Base-by-base conservation (phyloP, 352 stramenopile species). In the Globisporangium recalcitrans region DNA sequence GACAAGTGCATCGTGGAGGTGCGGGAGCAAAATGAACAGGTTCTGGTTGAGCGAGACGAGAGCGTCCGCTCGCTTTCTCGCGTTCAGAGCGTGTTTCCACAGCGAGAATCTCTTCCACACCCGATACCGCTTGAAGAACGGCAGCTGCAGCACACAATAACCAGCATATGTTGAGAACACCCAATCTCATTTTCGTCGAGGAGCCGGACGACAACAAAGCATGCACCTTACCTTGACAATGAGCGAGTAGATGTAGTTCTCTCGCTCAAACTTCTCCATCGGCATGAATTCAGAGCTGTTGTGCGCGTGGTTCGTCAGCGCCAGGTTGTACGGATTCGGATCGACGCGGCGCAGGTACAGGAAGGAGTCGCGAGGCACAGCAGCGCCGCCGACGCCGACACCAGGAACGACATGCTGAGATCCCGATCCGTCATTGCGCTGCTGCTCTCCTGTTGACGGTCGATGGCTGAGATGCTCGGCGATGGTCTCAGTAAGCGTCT, bases 81-180 rank as follows among this genome's bases (percentile, higher is more conserved):
- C 53, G 29, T 78, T 88, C 29, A 98, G 60, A 31, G 73, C 70
- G 58, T 78, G 78, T 36, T 90, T 93, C 93, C 93, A 98, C 16
- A 93, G 70, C 5, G 63, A 77, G 62, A 98, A 98, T 26, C 70
- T 78, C 63, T 98, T 98, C 93, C 93, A 98, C 21, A 78, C 47
- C 6, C 82, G 80, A 74, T 97, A 98, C 19, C 82, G 80, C 47
- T 75, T 80, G 68, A 98, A 98, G 71, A 98, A 98, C 7, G 80
- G 74, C n/a, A 93, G 62, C 80, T 92, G 51, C 21, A 55, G 16
- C 44, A 38, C 4, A 16, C 32, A 10, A 34, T 19, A 48, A 48
- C 52, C 24, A 10, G 1, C 19, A 24, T 8, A 13, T 11, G 31
- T 13, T 51, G 16, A 34, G 2, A 58, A 16, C n/a, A 16, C 19